Conservation (phyloP, 2,329 filamentous ascomycete genomes). For the Xylariaceae sp. region DNA sequence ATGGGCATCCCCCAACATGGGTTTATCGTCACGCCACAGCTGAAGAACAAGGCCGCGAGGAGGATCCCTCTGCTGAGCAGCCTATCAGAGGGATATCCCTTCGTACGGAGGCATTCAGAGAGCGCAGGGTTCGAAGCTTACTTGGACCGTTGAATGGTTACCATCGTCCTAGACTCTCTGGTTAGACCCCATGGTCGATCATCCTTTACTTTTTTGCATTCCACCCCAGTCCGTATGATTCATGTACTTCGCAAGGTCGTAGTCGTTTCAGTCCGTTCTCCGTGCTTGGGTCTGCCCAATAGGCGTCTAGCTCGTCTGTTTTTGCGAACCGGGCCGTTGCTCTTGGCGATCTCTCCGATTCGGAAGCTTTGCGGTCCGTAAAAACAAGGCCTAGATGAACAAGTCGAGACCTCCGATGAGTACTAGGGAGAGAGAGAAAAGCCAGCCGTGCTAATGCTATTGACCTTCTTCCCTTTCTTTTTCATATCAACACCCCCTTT, state of each 20-base stretch:
- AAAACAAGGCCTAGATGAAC: slow-evolving; percentile 7
- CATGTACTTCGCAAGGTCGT: not conserved
- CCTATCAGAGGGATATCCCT: not conserved
- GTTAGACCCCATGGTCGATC: slow-evolving; percentile 6
- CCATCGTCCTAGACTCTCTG: slow-evolving; percentile 1
- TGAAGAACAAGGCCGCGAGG: slow-evolving; percentile 11
- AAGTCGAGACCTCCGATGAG: slow-evolving; percentile 17
- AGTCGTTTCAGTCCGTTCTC: slow-evolving; percentile 12
- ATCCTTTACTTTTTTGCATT: not conserved
- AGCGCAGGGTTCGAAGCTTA: slow-evolving; percentile 10
- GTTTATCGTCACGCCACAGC: slow-evolving; percentile 12
- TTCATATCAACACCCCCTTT: not conserved
- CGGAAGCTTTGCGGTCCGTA: slow-evolving; percentile 14
- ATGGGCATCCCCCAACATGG: not conserved
- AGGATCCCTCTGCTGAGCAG: not conserved
- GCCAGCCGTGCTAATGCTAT: too few species aligned
- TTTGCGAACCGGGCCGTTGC: slow-evolving; percentile 9
- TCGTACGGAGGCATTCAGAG: not conserved
- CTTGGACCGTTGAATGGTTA: slow-evolving; percentile 12
- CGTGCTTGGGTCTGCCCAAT: not conserved
- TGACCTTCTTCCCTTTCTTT: not conserved
- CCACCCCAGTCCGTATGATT: too few species aligned
- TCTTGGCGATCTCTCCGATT: slow-evolving; percentile 15
- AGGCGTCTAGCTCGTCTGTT: not conserved
- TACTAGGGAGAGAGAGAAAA: too few species aligned